Base-by-base conservation (phyloP, 2,329 filamentous ascomycete genomes). In the Penicillium sp. region DNA sequence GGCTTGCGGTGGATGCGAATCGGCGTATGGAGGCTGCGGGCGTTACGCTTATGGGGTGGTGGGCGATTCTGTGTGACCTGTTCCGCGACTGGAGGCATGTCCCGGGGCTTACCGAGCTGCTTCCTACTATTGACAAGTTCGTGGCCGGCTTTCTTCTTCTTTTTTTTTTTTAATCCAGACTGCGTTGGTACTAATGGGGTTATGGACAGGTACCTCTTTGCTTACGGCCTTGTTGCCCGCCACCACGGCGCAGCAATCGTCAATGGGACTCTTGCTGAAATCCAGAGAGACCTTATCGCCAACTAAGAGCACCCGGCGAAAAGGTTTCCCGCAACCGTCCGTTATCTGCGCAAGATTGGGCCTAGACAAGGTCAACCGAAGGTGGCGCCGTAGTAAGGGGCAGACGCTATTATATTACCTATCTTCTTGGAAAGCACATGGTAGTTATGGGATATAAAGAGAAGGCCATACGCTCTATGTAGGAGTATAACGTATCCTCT, bases 11-110 rank as follows among this genome's bases (percentile, higher is more conserved):
- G 62, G 83, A 87, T 54, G 84, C 88, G 45, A 91, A 91, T 74
- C 81, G 85, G 38, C 84, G 88, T 50, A 91, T 91, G 88, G 80
- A 85, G 59, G 71, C 79, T 21, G 88, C 89, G 0, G 90, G 90
- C 41, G 89, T 91, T 3, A 86, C 69, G 3, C 68, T 73, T 7
- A 71, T 72, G 68, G 69, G 83, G 15, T 73, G 88, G 61, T 91
- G 91, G 68, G 82, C 82, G 26, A 88, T 91, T 63, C 79, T 88
- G 15, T 85, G 84, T 69, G 89, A 91, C 67, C 76, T 91, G 58
- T 91, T 91, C 88, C 82, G 89, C 35, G 89, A 91, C 72, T 91
- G 89, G 89, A 38, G 35, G 35, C n/a, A 38, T 19, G 35, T 30
- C 1, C 59, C 59, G 5, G 59, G 59, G 7, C 26, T 29, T 69